A percentile compares a stretch with the other conserved stretches of the same genome.
phyloP scores from a whole-genome alignment of 108 stramenopile genomes.

The Schizochytrium sp. region DNA sequence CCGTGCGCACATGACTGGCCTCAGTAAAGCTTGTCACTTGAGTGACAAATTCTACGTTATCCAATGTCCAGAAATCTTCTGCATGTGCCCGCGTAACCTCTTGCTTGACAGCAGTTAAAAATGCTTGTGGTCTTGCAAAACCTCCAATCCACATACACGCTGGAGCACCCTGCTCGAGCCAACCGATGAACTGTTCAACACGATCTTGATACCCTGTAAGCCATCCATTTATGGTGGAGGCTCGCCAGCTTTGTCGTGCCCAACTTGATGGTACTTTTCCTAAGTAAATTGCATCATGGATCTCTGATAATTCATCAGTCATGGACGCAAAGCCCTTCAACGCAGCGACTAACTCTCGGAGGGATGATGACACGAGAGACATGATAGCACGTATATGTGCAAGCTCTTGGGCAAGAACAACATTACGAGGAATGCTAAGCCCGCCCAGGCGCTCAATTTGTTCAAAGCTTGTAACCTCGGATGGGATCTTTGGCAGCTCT shows the following conservation, averaged over 20 bases:
- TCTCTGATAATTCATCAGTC: slow-evolving; percentile 63
- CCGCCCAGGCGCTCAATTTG: slow-evolving; percentile 68
- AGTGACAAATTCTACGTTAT: slow-evolving; percentile 65
- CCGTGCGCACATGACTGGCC: slow-evolving; percentile 40
- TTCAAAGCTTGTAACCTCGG: slow-evolving; percentile 63
- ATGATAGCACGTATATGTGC: slow-evolving; percentile 65
- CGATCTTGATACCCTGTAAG: slow-evolving; percentile 59
- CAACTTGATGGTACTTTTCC: slow-evolving; percentile 67
- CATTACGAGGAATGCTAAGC: slow-evolving; percentile 67
- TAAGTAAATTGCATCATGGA: slow-evolving; percentile 63
- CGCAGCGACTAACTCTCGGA: slow-evolving; percentile 62
- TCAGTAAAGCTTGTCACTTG: slow-evolving; percentile 66
- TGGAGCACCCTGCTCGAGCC: slow-evolving; percentile 63
- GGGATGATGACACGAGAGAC: slow-evolving; percentile 3
- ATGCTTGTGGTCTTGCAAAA: slow-evolving; percentile 72
- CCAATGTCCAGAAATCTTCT: slow-evolving; percentile 68
- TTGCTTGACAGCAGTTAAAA: slow-evolving; percentile 74
- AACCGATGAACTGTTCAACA: slow-evolving; percentile 62
- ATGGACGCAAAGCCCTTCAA: slow-evolving; percentile 73
- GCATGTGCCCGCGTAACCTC: slow-evolving; percentile 70
- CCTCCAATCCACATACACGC: slow-evolving; percentile 70
- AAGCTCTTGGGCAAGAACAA: slow-evolving; percentile 74
- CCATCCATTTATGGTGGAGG: slow-evolving; percentile 66
- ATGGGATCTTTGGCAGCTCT: slow-evolving; percentile 64
- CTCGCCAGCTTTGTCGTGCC: slow-evolving; percentile 67